Percentiles rank a stretch among this genome's conserved stretches.
Evolutionary conservation across 1,139 yeast genomes (phyloP).

Genomic region (Yamadazyma triangularis): DNA sequence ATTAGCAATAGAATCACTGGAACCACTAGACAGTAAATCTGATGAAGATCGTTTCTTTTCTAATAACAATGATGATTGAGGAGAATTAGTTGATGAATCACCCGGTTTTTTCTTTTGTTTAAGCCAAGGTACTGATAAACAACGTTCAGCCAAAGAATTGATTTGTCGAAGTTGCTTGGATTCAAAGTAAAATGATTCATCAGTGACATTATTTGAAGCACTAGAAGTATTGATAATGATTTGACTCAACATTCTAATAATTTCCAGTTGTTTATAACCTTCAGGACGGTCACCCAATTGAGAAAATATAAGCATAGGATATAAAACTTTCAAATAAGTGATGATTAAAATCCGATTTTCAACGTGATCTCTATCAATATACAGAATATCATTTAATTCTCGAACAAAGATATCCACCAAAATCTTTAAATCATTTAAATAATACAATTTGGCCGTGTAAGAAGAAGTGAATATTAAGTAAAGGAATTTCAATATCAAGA

Average conservation of each 20-base stretch:
- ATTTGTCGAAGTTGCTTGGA: constrained; percentile 36
- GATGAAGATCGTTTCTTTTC: constrained; percentile 1
- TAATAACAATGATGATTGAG: constrained; percentile 6
- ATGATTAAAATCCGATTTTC: constrained; percentile 56
- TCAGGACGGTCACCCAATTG: constrained; percentile 48
- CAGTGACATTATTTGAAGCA: constrained; percentile 3
- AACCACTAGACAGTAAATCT: constrained; percentile 7
- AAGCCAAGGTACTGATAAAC: constrained; percentile 59
- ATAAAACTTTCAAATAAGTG: constrained; percentile 71
- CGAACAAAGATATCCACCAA: constrained; percentile 81
- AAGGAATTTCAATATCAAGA: constrained; percentile 73
- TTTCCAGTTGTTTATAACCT: constrained; percentile 54
- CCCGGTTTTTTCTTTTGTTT: constrained; percentile 11
- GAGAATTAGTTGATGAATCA: constrained; percentile 9
- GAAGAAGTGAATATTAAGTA: constrained; percentile 71
- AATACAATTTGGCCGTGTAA: constrained; percentile 61
- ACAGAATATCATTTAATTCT: constrained; percentile 65
- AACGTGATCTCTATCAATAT: constrained; percentile 32
- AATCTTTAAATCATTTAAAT: constrained; percentile 81
- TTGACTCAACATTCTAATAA: constrained; percentile 47
- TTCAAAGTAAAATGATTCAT: constrained; percentile 4
- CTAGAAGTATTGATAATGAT: constrained; percentile 30
- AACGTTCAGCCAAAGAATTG: constrained; percentile 55
- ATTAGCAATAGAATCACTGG: constrained; percentile 23
- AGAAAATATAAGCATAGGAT: constrained; percentile 66